These are phyloP conservation scores for Xeromyces bisporus DNA, from an alignment of 495 filamentous ascomycete genomes.

Conservation along the genomic window DNA sequence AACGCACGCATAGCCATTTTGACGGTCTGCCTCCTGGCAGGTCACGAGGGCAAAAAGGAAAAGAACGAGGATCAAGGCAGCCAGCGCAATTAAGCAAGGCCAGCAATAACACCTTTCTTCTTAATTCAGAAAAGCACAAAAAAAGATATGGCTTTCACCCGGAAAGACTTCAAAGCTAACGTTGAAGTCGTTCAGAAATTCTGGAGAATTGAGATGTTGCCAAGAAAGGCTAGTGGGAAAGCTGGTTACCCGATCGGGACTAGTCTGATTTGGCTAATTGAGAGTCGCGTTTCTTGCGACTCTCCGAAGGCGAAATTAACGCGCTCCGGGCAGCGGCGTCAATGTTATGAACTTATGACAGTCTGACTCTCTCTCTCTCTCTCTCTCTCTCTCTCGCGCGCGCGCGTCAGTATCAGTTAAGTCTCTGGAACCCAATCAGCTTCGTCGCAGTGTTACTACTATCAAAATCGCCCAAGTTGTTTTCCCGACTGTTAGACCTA, in stretches of 20 bases:
- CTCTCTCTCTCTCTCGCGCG: no score
- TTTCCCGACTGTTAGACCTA: background rate
- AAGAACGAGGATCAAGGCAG: conserved; percentile 4
- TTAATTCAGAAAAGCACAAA: no score
- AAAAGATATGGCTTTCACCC: no score
- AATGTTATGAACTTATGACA: no score
- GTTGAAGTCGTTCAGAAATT: background rate
- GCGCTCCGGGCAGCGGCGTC: no score
- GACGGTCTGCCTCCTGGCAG: conserved; percentile 24
- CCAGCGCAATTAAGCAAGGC: conserved; percentile 3
- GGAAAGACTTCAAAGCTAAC: no score
- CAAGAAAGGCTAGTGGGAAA: background rate
- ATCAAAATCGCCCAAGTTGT: background rate
- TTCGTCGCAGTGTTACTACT: background rate
- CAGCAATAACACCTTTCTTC: background rate
- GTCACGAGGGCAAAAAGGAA: conserved; percentile 3
- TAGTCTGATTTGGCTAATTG: no score
- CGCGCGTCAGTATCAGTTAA: no score
- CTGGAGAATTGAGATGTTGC: background rate
- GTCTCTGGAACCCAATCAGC: no score
- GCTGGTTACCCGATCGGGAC: background rate
- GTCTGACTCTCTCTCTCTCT: no score
- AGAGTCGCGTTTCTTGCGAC: no score
- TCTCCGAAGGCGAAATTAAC: no score
- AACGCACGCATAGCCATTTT: conserved; percentile 52